These are phyloP conservation scores for Termitomyces sp. DNA, from an alignment of 768 basidiomycete species.

Conservation along the genomic window DNA sequence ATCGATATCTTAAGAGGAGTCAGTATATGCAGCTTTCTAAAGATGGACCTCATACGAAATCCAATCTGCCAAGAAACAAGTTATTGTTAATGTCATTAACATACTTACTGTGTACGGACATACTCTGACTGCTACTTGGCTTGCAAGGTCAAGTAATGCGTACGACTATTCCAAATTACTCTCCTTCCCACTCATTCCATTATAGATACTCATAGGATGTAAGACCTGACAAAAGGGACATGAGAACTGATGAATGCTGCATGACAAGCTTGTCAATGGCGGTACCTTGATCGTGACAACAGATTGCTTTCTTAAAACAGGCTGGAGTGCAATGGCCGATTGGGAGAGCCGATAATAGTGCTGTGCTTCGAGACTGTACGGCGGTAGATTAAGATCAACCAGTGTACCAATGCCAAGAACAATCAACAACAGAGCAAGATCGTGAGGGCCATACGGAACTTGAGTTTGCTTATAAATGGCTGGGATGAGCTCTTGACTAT, in stretches of 20 bases:
- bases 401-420: conserved; percentile 31
- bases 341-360: conserved; percentile 42
- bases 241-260: neutral
- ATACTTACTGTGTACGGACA: conserved; percentile 5
- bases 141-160: conserved; percentile 39
- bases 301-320: conserved; percentile 30
- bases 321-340: conserved; percentile 40
- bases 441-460: too few species aligned
- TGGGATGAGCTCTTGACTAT: too few species aligned
- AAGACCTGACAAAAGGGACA: conserved; percentile 24
- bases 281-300: conserved; percentile 25
- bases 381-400: conserved; percentile 37
- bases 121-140: conserved; percentile 43
- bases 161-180: conserved; percentile 42
- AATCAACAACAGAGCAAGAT: too few species aligned
- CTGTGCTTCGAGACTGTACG: conserved; percentile 7
- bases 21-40: neutral
- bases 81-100: neutral
- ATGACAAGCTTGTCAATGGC: too few species aligned
- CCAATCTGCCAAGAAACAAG: conserved; percentile 28
- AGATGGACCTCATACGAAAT: conserved; percentile 28
- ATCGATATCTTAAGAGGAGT: too few species aligned
- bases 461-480: too few species aligned
- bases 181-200: conserved; percentile 32
- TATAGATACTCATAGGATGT: conserved; percentile 49